These are phyloP conservation scores for Phlyctochytrium planicorne DNA, from an alignment of 192 early-diverging fungal genomes.

Conservation along the genomic window DNA sequence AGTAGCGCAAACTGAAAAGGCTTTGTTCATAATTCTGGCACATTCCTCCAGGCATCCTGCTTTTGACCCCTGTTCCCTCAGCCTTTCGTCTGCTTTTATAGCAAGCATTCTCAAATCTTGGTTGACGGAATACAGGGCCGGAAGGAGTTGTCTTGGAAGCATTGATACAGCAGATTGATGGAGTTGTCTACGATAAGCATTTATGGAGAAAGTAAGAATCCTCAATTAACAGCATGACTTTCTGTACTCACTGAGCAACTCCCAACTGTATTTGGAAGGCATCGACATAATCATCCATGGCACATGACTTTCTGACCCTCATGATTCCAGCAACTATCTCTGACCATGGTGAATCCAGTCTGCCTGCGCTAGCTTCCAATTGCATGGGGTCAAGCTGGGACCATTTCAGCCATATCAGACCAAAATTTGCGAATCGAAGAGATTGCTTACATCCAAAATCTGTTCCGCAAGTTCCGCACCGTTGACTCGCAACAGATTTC, in stretches of 20 bases:
- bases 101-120: conserved; percentile 47
- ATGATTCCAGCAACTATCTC: neutral
- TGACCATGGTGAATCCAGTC: neutral
- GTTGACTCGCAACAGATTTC: neutral
- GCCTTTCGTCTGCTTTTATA: conserved; percentile 53
- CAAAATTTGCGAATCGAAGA: too few species aligned
- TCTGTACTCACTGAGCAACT: neutral
- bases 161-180: neutral
- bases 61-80: conserved; percentile 41
- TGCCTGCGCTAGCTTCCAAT: neutral
- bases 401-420: too few species aligned
- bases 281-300: neutral
- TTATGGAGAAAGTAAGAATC: neutral
- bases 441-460: too few species aligned
- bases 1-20: conserved; percentile 84
- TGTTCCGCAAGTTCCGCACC: too few species aligned
- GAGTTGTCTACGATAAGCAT: neutral
- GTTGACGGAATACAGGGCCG: conserved; percentile 59
- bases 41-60: conserved; percentile 73
- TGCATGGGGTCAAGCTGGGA: neutral
- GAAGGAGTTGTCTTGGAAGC: conserved; percentile 53
- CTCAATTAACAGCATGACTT: neutral
- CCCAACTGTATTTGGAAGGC: neutral
- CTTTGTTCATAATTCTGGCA: conserved; percentile 82
- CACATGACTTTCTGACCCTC: neutral